Evolutionary conservation across 176 grass and related monocot species (phyloP), one percentile per base, ranked within the genome.

Genomic region (Bolboschoenus planiculmis): DNA sequence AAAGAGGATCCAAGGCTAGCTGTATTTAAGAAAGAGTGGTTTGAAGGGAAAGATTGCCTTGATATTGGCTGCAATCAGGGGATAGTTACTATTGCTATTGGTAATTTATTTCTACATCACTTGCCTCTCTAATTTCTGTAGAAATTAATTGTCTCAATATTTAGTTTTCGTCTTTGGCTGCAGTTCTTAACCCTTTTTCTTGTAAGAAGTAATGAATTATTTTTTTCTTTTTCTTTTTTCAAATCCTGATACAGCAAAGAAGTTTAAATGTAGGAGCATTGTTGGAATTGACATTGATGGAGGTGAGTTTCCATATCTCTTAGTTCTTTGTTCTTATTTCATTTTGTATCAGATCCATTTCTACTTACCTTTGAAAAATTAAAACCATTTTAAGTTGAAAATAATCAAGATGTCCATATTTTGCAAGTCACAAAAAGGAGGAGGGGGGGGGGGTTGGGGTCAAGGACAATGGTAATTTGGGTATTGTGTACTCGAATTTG

Each of bases 41-140:
- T 99, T 65, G 84, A 95, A 84, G 89, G 88, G 64, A 99, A 95
- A 88, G 92, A 99, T 84, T 99, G 96, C 31, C 92, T 99, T 0
- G 96, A 99, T 59, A 93, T 99, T 86, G 96, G 96, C 42, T 99
- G 92, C 85, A 99, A 99, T 48, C 92, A 95, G 83, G 96, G 96
- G 55, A 84, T 95, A 57, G 88, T 99, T 65, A 93, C 92, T 3
- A 93, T 99, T 59, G 83, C 56, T 68, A 81, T 99, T 86, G 96
- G 92, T 99, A 95, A 84, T 44, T 9, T 62, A 64, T n/a, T 33
- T 42, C 0, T 58, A 24, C 66, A 58, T 66, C 78, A 10, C 29
- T 56, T 46, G 30, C 71, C 75, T 57, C 3, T n/a, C 34, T 84
- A 63, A 4, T 87, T 77, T 24, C 56, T 5, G 70, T 59, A 39